Base-by-base conservation (phyloP, 768 basidiomycete genomes). In the Cyathus striatus region DNA sequence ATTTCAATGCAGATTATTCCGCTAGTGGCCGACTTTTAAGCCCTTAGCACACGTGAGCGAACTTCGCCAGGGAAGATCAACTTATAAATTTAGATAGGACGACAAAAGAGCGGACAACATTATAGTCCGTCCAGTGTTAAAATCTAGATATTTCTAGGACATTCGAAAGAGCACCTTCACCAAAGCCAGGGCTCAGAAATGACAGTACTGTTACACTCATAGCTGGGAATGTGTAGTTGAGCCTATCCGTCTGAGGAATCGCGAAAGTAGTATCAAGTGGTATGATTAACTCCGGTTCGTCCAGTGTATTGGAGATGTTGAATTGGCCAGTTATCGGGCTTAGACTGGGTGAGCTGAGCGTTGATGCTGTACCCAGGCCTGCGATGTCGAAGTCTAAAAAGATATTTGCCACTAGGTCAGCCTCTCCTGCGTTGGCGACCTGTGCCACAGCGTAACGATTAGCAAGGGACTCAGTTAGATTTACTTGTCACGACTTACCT, bases 141-240 rank as follows among this genome's bases (percentile, higher is more conserved):
- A n/a, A n/a, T n/a, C n/a, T n/a, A n/a, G n/a, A n/a, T n/a, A n/a
- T n/a, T n/a, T n/a, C n/a, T n/a, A n/a, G n/a, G n/a, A n/a, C n/a
- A n/a, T n/a, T n/a, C n/a, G n/a, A n/a, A n/a, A n/a, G n/a, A n/a
- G n/a, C n/a, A n/a, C n/a, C n/a, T n/a, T n/a, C n/a, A n/a, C 23
- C 22, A 36, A 23, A 41, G 30, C 39, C 35, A 16, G 16, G 32
- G 34, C 47, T 37, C 30, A 43, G 2, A 43, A 23, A 53, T 40
- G 18, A 10, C 10, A 65, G 40, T 5, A 63, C 56, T 1, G 57
- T 65, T 23, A 63, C 53, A 43, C 65, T 64, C 41, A 53, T 63
- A 1, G 61, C 60, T 1, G 62, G 60, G 58, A 63, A 63, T 9
- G 61, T 60, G 42, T 59, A 62, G 45, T 64, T 62, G 43, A 62